Evolutionary conservation across 345 rosid species (phyloP).

Genomic region (rapeseed (Brassica napus)): DNA sequence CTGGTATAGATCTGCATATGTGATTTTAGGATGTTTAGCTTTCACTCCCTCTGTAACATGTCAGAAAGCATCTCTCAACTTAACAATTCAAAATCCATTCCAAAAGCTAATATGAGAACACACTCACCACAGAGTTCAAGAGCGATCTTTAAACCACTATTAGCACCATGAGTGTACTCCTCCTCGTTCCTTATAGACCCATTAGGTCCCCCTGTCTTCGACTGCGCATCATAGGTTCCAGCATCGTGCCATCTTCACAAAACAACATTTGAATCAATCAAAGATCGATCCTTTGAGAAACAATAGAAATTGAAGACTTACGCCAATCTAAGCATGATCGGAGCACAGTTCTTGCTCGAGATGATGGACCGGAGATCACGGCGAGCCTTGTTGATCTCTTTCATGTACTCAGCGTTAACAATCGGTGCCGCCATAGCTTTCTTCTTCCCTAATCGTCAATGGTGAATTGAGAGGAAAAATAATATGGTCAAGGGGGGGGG

Average conservation of each 20-base stretch:
- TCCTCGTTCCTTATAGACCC: conserved; percentile 90
- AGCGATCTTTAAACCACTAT: conserved; percentile 81
- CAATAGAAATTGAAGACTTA: conserved; percentile 28
- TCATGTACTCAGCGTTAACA: conserved; percentile 78
- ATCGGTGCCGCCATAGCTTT: conserved; percentile 67
- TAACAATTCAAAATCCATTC: conserved; percentile 2
- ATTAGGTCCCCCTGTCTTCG: conserved; percentile 89
- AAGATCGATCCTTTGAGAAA: conserved; percentile 3
- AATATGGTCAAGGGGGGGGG: conserved; percentile 8
- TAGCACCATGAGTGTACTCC: conserved; percentile 72
- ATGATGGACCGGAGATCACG: conserved; percentile 92
- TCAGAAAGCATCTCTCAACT: conserved; percentile 21
- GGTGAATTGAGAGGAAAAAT: conserved; percentile 2
- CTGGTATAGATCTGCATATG: conserved; percentile 66
- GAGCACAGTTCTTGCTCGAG: conserved; percentile 84
- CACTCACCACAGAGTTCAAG: conserved; percentile 71
- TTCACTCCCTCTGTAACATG: conserved; percentile 72
- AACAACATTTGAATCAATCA: neutral
- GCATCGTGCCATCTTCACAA: conserved; percentile 92
- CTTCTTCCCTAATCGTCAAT: neutral
- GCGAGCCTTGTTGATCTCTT: conserved; percentile 86
- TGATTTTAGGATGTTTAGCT: conserved; percentile 72
- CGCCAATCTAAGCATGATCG: conserved; percentile 97
- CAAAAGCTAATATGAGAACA: neutral
- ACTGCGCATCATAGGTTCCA: conserved; percentile 76